phyloP scores from a whole-genome alignment of 441 rosid species.

The Populus hybrid region DNA sequence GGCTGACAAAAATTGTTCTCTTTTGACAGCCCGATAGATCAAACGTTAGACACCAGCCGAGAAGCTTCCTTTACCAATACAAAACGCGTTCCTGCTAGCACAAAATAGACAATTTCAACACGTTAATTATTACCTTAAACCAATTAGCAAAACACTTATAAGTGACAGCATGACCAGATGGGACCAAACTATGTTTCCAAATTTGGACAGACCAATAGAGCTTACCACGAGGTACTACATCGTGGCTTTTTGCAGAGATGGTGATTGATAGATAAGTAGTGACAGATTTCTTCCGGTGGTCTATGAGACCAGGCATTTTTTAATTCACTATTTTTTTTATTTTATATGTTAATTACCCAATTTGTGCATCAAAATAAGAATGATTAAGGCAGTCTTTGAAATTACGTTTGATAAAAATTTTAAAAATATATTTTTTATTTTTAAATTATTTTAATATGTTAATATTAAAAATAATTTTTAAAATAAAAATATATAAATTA shows the following conservation, averaged over 20 bases:
- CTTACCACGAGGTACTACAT: background rate
- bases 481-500: too few species aligned
- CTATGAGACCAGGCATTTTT: background rate
- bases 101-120: background rate
- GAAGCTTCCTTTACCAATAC: conserved; percentile 6
- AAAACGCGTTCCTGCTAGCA: conserved; percentile 13
- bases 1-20: conserved; percentile 30
- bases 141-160: background rate
- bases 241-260: background rate
- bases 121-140: background rate
- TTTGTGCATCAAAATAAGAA: too few species aligned
- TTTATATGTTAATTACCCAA: too few species aligned
- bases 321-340: too few species aligned
- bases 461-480: too few species aligned
- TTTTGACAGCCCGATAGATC: conserved; percentile 35
- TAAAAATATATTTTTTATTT: too few species aligned
- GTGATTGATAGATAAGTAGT: background rate
- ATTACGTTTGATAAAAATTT: too few species aligned
- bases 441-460: too few species aligned
- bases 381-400: too few species aligned
- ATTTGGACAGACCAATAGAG: background rate
- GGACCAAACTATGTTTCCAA: background rate
- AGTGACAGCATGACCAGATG: background rate
- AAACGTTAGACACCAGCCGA: conserved; percentile 12
- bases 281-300: background rate